Evolutionary conservation across 2,329 filamentous ascomycete genomes (phyloP).

Genomic region (Hymenoscyphus albidus): DNA sequence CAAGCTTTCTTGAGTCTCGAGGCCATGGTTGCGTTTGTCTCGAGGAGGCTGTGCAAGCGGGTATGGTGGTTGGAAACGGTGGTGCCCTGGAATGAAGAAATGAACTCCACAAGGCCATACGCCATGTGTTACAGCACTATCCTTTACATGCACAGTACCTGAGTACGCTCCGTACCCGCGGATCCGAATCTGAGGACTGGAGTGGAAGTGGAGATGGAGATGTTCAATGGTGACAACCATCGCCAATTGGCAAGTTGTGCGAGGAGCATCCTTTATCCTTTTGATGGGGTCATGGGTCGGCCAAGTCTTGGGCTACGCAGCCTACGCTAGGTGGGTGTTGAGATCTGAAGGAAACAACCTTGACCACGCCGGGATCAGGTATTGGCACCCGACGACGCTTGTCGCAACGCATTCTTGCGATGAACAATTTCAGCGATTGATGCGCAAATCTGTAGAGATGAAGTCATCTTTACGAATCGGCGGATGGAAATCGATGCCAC

Average conservation of each 20-base stretch:
- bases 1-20: neutral
- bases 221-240: neutral
- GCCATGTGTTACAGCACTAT: constrained; percentile 17
- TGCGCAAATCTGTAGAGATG: neutral
- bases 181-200: neutral
- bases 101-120: constrained; percentile 10
- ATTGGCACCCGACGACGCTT: neutral
- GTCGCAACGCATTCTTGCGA: neutral
- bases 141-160: neutral
- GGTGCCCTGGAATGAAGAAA: constrained; percentile 1
- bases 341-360: neutral
- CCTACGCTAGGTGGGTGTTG: neutral
- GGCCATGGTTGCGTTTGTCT: neutral
- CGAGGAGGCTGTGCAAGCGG: constrained; percentile 8
- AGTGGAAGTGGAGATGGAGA: constrained; percentile 5
- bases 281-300: neutral
- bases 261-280: neutral
- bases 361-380: neutral
- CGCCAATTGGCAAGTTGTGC: neutral
- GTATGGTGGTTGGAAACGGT: neutral
- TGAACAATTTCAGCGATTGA: too few relatives aligned
- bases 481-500: neutral
- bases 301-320: neutral
- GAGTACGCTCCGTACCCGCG: neutral
- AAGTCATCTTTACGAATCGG: neutral